Conservation (phyloP, 805 yeast genomes). For the Wickerhamiella qilinensis region DNA sequence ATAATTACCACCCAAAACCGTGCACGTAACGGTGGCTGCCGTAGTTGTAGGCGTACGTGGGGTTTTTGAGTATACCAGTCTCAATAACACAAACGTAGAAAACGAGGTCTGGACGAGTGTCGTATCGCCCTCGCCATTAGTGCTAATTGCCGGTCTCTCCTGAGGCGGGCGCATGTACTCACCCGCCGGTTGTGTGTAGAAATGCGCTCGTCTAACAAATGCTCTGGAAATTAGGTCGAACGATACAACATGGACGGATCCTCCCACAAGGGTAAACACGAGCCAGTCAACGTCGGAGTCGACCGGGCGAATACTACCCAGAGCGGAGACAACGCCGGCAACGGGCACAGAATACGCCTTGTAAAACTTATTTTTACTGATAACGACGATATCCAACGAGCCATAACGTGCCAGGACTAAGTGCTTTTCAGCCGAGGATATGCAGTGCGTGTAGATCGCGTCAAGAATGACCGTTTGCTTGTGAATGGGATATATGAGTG, state of each 20-base stretch:
- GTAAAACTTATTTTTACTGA: background rate
- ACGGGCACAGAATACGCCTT: background rate
- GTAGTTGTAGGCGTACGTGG: background rate
- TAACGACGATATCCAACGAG: background rate
- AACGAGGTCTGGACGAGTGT: background rate
- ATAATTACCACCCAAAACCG: background rate
- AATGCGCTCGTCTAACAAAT: background rate
- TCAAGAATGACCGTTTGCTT: slow-evolving; percentile 8
- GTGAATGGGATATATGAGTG: background rate
- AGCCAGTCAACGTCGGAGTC: background rate
- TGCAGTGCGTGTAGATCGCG: slow-evolving; percentile 2
- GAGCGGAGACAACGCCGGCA: background rate
- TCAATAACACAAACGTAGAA: background rate
- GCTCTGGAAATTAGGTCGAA: background rate
- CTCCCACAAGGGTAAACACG: background rate
- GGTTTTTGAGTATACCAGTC: background rate
- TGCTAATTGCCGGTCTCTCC: background rate
- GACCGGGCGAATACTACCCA: background rate
- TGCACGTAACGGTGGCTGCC: background rate
- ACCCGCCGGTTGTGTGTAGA: background rate
- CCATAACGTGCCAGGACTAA: slow-evolving; percentile 2
- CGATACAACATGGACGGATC: background rate
- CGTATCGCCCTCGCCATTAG: background rate
- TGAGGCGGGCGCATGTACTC: background rate
- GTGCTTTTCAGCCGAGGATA: slow-evolving; percentile 4